Evolutionary conservation across 139 green algal genomes (phyloP), one percentile per base, ranked within the genome.

Genomic region (Ostreobium quekettii): DNA sequence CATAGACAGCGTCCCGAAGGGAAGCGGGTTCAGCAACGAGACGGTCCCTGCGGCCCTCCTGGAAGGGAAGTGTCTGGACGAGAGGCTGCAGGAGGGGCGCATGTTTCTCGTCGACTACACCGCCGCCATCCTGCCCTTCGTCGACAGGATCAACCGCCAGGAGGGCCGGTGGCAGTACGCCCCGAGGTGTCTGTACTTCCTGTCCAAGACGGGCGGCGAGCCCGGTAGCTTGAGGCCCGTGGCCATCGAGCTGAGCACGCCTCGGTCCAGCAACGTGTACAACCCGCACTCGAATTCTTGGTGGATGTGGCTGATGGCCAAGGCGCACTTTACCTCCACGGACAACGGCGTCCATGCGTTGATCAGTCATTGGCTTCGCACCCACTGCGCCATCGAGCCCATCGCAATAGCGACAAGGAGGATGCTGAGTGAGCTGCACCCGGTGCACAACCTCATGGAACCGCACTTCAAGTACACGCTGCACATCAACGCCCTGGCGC

Each of bases 401-500:
- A 82, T 76, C 57, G 31, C 65, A 42, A 84, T 86, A 46, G 71
- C 78, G 26, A 60, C 76, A n/a, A 57, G 59, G 28, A 71, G 80
- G 57, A 42, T 78, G 5, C 53, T 86, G 2, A 76, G 60, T 64
- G 49, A 49, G 28, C 66, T 81, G 70, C 78, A 86, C 66, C 78
- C 80, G 31, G 67, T 82, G 47, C 53, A 30, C 47, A 42, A 1
- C 24, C 22, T 71, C 4, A 29, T 4, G 1, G 29, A 32, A 19
- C 35, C 62, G 7, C 29, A 36, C 60, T 62, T 61, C 62, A 64
- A 11, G 24, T 84, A 81, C 74, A 86, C 77, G 7, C 47, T 84
- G 22, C 38, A 76, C 48, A 86, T 86, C 74, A 86, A 86, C 66
- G 24, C 30, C 49, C 73, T 78, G 37, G 80, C 72, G 3, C 74